Evolutionary conservation across 2,329 filamentous ascomycete species (phyloP).

Genomic region (Exophiala sp.): DNA sequence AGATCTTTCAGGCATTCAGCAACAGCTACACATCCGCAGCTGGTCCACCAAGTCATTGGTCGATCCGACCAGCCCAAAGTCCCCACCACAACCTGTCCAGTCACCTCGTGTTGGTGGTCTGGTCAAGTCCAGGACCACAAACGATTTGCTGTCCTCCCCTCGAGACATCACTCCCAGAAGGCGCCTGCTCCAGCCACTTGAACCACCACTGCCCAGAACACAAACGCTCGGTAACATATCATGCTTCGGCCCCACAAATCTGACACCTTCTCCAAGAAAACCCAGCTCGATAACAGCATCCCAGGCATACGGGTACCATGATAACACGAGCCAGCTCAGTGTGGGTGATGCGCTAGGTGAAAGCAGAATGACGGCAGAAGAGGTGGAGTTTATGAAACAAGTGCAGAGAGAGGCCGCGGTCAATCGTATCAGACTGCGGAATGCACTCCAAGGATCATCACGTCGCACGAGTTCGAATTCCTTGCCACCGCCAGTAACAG

Average conservation of each 20-base stretch:
- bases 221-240: slow-evolving; percentile 24
- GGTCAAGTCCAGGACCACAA: slow-evolving; percentile 20
- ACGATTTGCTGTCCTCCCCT: slow-evolving; percentile 7
- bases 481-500: neutral
- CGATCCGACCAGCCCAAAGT: neutral
- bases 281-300: slow-evolving; percentile 4
- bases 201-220: slow-evolving; percentile 22
- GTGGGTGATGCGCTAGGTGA: slow-evolving; percentile 16
- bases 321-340: slow-evolving; percentile 9
- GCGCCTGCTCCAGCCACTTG: slow-evolving; percentile 23
- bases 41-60: slow-evolving; percentile 12
- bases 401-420: slow-evolving; percentile 20
- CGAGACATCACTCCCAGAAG: slow-evolving; percentile 15
- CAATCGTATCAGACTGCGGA: slow-evolving; percentile 16
- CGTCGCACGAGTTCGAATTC: neutral
- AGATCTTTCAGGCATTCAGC: slow-evolving; percentile 15
- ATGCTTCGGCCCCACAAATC: slow-evolving; percentile 11
- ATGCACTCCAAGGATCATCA: neutral
- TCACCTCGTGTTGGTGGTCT: slow-evolving; percentile 4
- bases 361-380: slow-evolving; percentile 22
- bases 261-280: slow-evolving; percentile 21
- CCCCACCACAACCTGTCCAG: neutral
- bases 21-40: slow-evolving; percentile 13
- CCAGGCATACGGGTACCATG: neutral
- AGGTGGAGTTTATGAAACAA: slow-evolving; percentile 18